A percentile compares a stretch with the other conserved stretches of the same genome.
phyloP scores from a whole-genome alignment of 306 rosid species.

The Cucumis hystrix region DNA sequence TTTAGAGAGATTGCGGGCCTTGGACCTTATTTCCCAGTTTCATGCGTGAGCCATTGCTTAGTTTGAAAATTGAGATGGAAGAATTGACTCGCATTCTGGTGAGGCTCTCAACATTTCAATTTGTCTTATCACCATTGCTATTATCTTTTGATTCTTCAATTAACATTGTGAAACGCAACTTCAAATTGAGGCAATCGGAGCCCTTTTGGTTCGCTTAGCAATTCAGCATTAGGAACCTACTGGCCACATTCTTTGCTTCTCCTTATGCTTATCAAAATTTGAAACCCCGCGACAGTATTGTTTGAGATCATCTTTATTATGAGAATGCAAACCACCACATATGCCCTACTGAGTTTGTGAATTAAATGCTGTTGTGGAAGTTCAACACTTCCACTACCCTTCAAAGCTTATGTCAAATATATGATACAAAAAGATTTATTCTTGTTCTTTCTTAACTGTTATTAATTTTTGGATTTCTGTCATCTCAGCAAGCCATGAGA shows the following conservation, averaged over 20 bases:
- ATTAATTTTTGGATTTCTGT: not conserved
- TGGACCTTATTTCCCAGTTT: conserved; percentile 74
- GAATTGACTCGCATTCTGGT: not conserved
- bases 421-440: not conserved
- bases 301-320: not conserved
- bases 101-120: not conserved
- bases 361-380: not conserved
- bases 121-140: not conserved
- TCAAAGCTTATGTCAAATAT: not conserved
- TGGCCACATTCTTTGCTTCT: not conserved
- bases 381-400: not conserved
- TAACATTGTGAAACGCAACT: not conserved
- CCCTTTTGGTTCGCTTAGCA: not conserved
- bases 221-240: not conserved
- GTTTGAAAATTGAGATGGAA: not conserved
- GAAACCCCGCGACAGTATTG: not conserved
- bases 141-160: not conserved
- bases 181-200: not conserved
- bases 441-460: not conserved
- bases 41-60: conserved; percentile 32
- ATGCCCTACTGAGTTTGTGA: not conserved
- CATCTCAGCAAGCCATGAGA: not conserved
- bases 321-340: not conserved
- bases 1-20: conserved; percentile 37
- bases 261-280: not conserved